Conservation (phyloP, 371 early-diverging fungal genomes). For the Mortierella sp. region DNA sequence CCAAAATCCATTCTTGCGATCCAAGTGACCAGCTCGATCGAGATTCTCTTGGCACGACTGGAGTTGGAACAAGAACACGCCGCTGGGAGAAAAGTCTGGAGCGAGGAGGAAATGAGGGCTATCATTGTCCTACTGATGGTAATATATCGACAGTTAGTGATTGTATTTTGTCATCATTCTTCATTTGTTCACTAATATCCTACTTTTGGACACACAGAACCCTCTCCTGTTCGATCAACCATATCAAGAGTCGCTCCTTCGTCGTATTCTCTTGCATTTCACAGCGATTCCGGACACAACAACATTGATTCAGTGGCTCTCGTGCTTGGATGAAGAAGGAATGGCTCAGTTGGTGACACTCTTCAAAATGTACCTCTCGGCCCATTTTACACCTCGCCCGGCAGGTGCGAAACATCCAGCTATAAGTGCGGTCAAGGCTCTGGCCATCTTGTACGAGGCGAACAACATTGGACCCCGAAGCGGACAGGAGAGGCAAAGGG, state of each 20-base stretch:
- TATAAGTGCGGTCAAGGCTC: constrained; percentile 68
- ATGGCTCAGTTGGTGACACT: constrained; percentile 46
- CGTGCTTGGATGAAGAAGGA: constrained; percentile 52
- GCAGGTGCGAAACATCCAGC: constrained; percentile 67
- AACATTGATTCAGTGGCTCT: constrained; percentile 59
- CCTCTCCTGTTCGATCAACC: constrained; percentile 61
- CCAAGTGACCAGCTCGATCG: constrained; percentile 62
- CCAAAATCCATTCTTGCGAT: constrained; percentile 58
- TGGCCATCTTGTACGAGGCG: constrained; percentile 68
- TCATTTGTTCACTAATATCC: not conserved
- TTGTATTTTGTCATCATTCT: too few relatives aligned
- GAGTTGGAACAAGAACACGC: constrained; percentile 53
- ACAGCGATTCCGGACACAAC: constrained; percentile 49
- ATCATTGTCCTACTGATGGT: constrained; percentile 59
- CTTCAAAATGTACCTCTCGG: constrained; percentile 50
- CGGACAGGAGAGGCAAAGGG: constrained; percentile 23
- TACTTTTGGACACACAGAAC: constrained; percentile 43
- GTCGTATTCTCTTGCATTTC: constrained; percentile 56
- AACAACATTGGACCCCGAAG: constrained; percentile 47
- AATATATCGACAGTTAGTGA: not conserved
- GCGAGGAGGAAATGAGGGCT: constrained; percentile 54
- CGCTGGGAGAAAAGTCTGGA: constrained; percentile 19
- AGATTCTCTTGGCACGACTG: constrained; percentile 63
- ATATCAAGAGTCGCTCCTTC: constrained; percentile 60
- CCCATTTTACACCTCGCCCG: constrained; percentile 46